These are phyloP conservation scores for Rhinocladiella similis DNA, from an alignment of 2,329 filamentous ascomycete genomes.

Conservation along the genomic window DNA sequence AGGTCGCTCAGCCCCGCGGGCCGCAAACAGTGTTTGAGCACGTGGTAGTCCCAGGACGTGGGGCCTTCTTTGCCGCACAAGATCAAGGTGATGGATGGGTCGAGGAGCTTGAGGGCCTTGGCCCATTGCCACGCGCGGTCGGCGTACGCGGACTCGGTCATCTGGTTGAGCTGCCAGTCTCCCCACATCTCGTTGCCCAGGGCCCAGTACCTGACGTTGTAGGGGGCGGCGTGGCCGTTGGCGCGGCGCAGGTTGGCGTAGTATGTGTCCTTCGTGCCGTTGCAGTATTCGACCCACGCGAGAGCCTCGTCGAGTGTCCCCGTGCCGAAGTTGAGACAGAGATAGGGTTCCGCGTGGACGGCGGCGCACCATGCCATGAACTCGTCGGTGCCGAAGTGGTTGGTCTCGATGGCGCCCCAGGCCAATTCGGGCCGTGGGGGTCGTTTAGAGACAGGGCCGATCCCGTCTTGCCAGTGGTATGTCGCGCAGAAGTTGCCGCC, in stretches of 20 bases:
- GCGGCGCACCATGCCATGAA: constrained; percentile 79
- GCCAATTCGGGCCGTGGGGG: constrained; percentile 72
- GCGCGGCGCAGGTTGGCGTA: constrained; percentile 77
- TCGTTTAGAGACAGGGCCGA: constrained; percentile 70
- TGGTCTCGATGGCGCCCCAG: constrained; percentile 71
- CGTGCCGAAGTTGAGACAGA: constrained; percentile 79
- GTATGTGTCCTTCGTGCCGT: constrained; percentile 72
- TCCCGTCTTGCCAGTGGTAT: constrained; percentile 81
- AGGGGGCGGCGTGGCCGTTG: constrained; percentile 74
- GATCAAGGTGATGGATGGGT: constrained; percentile 68
- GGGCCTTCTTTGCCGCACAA: constrained; percentile 72
- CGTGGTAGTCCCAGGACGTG: constrained; percentile 71
- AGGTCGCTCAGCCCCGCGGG: constrained; percentile 46
- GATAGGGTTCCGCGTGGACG: constrained; percentile 74
- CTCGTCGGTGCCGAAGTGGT: constrained; percentile 82
- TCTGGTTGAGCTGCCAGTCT: constrained; percentile 59
- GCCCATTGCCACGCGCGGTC: constrained; percentile 47
- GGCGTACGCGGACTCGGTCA: constrained; percentile 60
- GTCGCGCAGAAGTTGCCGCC: constrained; percentile 84
- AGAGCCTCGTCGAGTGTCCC: constrained; percentile 49
- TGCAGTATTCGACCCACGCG: constrained; percentile 85
- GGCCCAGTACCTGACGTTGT: constrained; percentile 82
- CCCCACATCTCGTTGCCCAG: constrained; percentile 72
- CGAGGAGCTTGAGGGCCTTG: constrained; percentile 46
- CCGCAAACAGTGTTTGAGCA: constrained; percentile 67